These are phyloP conservation scores for Calophaca sinica DNA, from an alignment of 306 rosid genomes.

Conservation along the genomic window DNA sequence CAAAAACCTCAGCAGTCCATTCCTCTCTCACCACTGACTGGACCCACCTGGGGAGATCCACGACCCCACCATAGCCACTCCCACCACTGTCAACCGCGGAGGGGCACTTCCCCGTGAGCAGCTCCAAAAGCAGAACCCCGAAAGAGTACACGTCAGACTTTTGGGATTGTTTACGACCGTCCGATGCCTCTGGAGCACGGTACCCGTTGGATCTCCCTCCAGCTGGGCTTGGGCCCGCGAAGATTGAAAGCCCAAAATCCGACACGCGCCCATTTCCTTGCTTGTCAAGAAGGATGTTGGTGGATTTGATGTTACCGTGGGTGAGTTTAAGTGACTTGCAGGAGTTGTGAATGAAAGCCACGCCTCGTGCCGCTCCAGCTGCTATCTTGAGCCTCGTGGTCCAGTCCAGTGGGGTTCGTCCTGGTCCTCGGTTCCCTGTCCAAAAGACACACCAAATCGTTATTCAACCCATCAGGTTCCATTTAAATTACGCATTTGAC, in stretches of 20 bases:
- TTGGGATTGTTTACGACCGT: conserved; percentile 71
- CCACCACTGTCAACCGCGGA: conserved; percentile 63
- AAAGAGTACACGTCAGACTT: conserved; percentile 85
- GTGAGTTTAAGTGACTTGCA: conserved; percentile 67
- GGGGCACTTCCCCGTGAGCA: conserved; percentile 91
- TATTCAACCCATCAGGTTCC: conserved; percentile 39
- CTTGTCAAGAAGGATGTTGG: conserved; percentile 79
- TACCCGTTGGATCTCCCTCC: conserved; percentile 75
- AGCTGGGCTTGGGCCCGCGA: conserved; percentile 51
- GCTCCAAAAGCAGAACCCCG: conserved; percentile 86
- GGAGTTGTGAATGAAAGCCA: conserved; percentile 79
- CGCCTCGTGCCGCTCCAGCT: conserved; percentile 81
- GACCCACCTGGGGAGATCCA: conserved; percentile 94
- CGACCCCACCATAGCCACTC: conserved; percentile 52
- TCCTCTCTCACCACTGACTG: conserved; percentile 97
- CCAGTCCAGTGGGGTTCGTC: conserved; percentile 95
- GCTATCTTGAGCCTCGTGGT: conserved; percentile 90
- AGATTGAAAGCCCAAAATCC: conserved; percentile 79
- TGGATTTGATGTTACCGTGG: conserved; percentile 92
- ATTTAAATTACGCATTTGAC: conserved; percentile 40
- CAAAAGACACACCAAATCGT: background rate
- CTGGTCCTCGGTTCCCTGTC: conserved; percentile 94
- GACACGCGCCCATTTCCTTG: conserved; percentile 78
- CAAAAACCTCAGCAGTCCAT: conserved; percentile 99
- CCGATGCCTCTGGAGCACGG: conserved; percentile 81